A percentile compares a stretch with the other conserved stretches of the same genome.
Conservation (phyloP, 164 flowering plant species). For the Litsea cubeba region DNA sequence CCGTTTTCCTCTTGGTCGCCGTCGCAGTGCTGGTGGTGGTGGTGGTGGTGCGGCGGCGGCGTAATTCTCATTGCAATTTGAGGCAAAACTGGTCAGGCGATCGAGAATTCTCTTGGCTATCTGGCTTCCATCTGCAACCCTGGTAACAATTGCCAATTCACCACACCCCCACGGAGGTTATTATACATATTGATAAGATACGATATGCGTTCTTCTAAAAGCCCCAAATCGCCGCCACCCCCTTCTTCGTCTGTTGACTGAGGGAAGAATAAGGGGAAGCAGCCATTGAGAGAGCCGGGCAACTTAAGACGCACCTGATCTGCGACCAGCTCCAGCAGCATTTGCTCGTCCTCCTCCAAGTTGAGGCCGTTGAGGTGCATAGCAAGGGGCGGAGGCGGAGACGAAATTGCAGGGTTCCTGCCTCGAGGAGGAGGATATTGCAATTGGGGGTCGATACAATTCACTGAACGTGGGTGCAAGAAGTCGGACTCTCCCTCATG, state of each 20-base stretch:
- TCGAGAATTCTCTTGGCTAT: conserved; percentile 44
- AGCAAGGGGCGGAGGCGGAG: not conserved
- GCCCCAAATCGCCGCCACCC: conserved; percentile 30
- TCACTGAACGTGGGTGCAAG: conserved; percentile 67
- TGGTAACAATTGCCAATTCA: conserved; percentile 22
- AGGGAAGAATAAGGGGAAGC: conserved; percentile 53
- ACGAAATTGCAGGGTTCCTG: conserved; percentile 36
- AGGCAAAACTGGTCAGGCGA: conserved; percentile 19
- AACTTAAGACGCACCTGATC: conserved; percentile 41
- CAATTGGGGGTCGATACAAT: conserved; percentile 42
- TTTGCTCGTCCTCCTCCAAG: conserved; percentile 81
- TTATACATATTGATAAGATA: conserved; percentile 42
- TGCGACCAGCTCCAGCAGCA: conserved; percentile 59
- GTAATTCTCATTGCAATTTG: conserved; percentile 28
- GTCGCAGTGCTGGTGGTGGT: not conserved
- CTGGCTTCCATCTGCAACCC: conserved; percentile 36
- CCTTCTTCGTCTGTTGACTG: conserved; percentile 10
- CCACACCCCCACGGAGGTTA: conserved; percentile 29
- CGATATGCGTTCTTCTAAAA: conserved; percentile 44
- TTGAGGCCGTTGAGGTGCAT: conserved; percentile 58
- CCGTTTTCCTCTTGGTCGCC: conserved; percentile 34
- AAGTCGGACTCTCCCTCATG: conserved; percentile 51
- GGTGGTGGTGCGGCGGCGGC: conserved; percentile 5
- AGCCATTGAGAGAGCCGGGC: conserved; percentile 31
- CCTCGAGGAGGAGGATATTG: conserved; percentile 79